These are phyloP conservation scores for Penicillium sp. DNA, from an alignment of 2,329 filamentous ascomycete species.

Conservation along the genomic window DNA sequence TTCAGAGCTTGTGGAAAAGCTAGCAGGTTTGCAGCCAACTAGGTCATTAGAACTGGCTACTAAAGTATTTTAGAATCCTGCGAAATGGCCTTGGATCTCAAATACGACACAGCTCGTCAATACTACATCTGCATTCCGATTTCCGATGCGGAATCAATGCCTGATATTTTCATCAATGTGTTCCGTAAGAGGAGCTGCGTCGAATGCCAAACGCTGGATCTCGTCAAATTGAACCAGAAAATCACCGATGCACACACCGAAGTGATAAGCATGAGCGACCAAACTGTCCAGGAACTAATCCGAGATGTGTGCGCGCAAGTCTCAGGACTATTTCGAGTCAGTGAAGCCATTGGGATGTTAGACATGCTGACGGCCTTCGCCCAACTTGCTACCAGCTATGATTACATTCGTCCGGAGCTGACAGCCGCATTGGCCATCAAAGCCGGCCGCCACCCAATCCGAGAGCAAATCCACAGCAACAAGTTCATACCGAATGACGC, in stretches of 20 bases:
- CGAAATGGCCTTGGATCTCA: constrained; percentile 63
- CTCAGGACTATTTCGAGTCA: constrained; percentile 74
- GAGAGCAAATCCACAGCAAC: constrained; percentile 67
- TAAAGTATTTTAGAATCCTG: constrained; percentile 51
- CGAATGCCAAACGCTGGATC: constrained; percentile 81
- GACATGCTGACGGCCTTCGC: constrained; percentile 82
- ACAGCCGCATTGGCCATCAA: constrained; percentile 69
- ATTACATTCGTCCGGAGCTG: constrained; percentile 69
- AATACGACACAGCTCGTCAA: constrained; percentile 72
- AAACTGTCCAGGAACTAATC: constrained; percentile 69
- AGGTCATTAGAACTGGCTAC: background rate
- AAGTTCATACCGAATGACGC: constrained; percentile 87
- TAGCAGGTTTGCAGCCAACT: constrained; percentile 56
- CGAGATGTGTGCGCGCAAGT: constrained; percentile 69
- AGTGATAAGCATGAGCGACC: constrained; percentile 78
- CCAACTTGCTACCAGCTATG: constrained; percentile 65
- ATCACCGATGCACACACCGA: constrained; percentile 81
- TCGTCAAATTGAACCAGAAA: constrained; percentile 76
- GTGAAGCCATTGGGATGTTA: constrained; percentile 79
- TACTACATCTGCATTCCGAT: constrained; percentile 72
- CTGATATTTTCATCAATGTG: constrained; percentile 73
- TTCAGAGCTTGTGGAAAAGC: constrained; percentile 64
- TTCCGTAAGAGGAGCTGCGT: constrained; percentile 70
- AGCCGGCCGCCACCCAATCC: constrained; percentile 72
- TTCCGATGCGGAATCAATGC: constrained; percentile 62